Evolutionary conservation across 192 early-diverging fungal species (phyloP).

Genomic region (Hyaloraphidium curvatum): DNA sequence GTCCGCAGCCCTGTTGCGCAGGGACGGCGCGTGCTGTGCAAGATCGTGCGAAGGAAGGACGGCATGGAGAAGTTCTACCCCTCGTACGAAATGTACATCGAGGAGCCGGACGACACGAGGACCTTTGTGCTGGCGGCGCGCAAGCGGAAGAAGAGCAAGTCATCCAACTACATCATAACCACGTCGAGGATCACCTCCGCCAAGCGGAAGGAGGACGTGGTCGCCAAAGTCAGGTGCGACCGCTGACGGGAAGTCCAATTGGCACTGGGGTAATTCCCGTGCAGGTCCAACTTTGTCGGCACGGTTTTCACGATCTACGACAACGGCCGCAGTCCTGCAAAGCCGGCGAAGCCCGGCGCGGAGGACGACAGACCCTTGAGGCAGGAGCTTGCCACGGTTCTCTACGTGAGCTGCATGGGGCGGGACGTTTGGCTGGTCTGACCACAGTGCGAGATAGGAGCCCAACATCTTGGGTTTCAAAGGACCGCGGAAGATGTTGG

Average conservation of each 20-base stretch:
- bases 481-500: slow-evolving; percentile 83
- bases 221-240: not conserved
- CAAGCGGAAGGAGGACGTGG: not conserved
- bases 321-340: slow-evolving; percentile 23
- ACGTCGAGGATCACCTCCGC: slow-evolving; percentile 6
- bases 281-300: slow-evolving; percentile 66
- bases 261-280: not conserved
- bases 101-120: slow-evolving; percentile 23
- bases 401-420: slow-evolving; percentile 34
- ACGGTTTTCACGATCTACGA: slow-evolving; percentile 64
- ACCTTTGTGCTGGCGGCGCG: slow-evolving; percentile 44
- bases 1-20: slow-evolving; percentile 42
- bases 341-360: slow-evolving; percentile 4
- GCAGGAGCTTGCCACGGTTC: slow-evolving; percentile 52
- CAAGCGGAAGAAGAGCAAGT: slow-evolving; percentile 43
- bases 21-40: slow-evolving; percentile 42
- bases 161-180: slow-evolving; percentile 42
- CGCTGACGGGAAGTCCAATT: not conserved
- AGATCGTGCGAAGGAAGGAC: slow-evolving; percentile 37
- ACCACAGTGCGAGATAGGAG: slow-evolving; percentile 25
- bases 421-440: not conserved
- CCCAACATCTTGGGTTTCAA: slow-evolving; percentile 72
- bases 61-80: slow-evolving; percentile 46
- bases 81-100: slow-evolving; percentile 38
- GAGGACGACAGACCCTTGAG: slow-evolving; percentile 12